Percentiles rank a stretch among this genome's conserved stretches.
These are phyloP conservation scores for Lactarius trivialis DNA, from an alignment of 768 basidiomycete species.

Conservation along the genomic window DNA sequence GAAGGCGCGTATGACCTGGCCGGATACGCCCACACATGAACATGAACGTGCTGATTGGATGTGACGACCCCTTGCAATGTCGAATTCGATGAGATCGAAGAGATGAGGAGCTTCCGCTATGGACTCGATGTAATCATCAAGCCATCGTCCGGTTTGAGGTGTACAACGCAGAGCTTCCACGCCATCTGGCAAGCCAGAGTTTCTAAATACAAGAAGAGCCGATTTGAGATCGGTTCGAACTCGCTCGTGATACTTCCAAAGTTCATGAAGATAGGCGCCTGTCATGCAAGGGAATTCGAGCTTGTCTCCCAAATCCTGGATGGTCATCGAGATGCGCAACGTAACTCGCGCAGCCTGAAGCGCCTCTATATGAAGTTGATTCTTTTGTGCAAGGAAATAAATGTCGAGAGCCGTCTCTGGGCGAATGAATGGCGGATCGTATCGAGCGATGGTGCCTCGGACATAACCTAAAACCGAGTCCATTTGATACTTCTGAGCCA, in stretches of 20 bases:
- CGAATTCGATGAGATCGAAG: not conserved
- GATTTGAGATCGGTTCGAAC: not conserved
- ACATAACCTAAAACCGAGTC: not conserved
- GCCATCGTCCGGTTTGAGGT: not conserved
- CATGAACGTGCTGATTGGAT: not conserved
- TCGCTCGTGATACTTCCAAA: slow-evolving; percentile 6
- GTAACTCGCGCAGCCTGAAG: not conserved
- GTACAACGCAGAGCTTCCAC: not conserved
- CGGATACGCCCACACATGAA: not conserved
- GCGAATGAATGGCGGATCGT: not conserved
- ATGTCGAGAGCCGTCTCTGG: not conserved
- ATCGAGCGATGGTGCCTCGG: not conserved
- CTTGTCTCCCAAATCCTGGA: not conserved
- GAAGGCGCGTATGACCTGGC: not conserved
- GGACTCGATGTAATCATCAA: not conserved
- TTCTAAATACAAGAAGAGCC: not conserved
- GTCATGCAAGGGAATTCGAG: not conserved
- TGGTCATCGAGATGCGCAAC: not conserved
- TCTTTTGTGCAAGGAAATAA: slow-evolving; percentile 3
- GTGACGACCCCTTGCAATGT: not conserved
- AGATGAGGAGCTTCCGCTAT: not conserved
- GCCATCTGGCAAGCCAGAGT: too few species aligned
- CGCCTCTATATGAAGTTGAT: not conserved
- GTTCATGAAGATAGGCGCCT: not conserved
- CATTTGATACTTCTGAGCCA: slow-evolving; percentile 6